A percentile compares a stretch with the other conserved stretches of the same genome.
phyloP scores from a whole-genome alignment of 805 yeast genomes.

The Cyberlindnera maclurae region DNA sequence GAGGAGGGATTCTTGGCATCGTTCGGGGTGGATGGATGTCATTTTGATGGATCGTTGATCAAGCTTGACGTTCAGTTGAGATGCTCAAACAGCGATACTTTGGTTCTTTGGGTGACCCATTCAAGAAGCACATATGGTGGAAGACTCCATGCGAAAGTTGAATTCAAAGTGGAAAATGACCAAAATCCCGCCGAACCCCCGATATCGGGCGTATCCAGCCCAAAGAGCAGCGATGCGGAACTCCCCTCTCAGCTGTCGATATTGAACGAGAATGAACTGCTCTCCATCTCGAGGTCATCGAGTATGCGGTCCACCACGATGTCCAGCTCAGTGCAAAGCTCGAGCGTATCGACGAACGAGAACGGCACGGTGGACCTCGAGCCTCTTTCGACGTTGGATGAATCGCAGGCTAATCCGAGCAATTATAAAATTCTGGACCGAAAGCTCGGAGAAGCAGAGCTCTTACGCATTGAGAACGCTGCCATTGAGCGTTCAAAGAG shows the following conservation, averaged over 20 bases:
- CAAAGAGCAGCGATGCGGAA: constrained; percentile 23
- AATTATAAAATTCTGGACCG: constrained; percentile 15
- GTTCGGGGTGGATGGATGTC: constrained; percentile 61
- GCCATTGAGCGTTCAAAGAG: constrained; percentile 31
- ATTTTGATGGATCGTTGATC: constrained; percentile 59
- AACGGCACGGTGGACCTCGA: constrained; percentile 6
- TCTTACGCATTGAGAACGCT: constrained; percentile 39
- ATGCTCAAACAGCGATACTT: constrained; percentile 50
- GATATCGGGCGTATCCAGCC: not conserved
- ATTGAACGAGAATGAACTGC: constrained; percentile 31
- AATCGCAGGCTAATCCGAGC: constrained; percentile 5
- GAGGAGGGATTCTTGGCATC: constrained; percentile 53
- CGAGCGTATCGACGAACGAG: constrained; percentile 6
- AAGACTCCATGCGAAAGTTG: constrained; percentile 12
- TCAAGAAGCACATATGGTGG: constrained; percentile 39
- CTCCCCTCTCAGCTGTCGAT: constrained; percentile 34
- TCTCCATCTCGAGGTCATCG: constrained; percentile 21
- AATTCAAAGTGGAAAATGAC: constrained; percentile 10
- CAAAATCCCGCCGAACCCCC: constrained; percentile 2
- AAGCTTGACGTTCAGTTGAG: constrained; percentile 77
- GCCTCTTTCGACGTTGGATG: constrained; percentile 2
- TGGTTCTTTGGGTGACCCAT: constrained; percentile 81
- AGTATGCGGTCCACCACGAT: constrained; percentile 17
- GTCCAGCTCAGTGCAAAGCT: constrained; percentile 13
- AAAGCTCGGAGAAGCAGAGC: constrained; percentile 29